Conservation (phyloP, 148 eudicot genomes). For the Nepenthes gracilis region DNA sequence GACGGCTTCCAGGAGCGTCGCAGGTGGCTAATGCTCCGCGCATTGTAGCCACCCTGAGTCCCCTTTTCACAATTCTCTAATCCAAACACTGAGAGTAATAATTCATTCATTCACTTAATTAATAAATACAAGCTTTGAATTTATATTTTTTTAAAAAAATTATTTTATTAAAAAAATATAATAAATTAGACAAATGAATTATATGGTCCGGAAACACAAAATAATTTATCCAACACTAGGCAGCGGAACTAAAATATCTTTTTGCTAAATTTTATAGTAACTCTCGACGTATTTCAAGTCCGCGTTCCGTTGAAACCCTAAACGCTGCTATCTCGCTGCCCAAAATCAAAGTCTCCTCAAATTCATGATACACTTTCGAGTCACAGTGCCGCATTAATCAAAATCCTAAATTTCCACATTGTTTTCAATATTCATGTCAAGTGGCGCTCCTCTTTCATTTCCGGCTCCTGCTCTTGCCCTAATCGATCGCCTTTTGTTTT, state of each 20-base stretch:
- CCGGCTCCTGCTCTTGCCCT: slow-evolving; percentile 8
- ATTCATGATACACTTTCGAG: slow-evolving; percentile 13
- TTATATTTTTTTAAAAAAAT: no score
- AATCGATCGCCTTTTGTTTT: slow-evolving; percentile 5
- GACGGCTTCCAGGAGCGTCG: no score
- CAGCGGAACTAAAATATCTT: slow-evolving; percentile 22
- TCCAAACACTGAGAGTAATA: no score
- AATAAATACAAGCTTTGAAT: no score
- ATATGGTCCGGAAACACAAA: no score
- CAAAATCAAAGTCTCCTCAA: slow-evolving; percentile 9
- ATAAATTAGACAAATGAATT: no score
- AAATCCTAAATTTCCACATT: not conserved
- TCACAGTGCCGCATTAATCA: slow-evolving; percentile 4
- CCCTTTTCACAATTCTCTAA: no score
- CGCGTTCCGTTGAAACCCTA: slow-evolving; percentile 11
- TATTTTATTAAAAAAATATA: no score
- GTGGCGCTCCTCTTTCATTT: not conserved
- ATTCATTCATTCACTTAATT: no score
- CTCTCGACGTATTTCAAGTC: slow-evolving; percentile 19
- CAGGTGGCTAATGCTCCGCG: no score
- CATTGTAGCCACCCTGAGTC: no score
- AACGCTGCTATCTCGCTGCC: slow-evolving; percentile 1
- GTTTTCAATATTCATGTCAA: not conserved
- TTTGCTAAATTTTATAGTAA: slow-evolving; percentile 8
- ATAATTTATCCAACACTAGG: not conserved